A percentile compares a stretch with the other conserved stretches of the same genome.
These are phyloP conservation scores for Tricholoma flavovirens DNA, from an alignment of 768 basidiomycete genomes.

Conservation along the genomic window DNA sequence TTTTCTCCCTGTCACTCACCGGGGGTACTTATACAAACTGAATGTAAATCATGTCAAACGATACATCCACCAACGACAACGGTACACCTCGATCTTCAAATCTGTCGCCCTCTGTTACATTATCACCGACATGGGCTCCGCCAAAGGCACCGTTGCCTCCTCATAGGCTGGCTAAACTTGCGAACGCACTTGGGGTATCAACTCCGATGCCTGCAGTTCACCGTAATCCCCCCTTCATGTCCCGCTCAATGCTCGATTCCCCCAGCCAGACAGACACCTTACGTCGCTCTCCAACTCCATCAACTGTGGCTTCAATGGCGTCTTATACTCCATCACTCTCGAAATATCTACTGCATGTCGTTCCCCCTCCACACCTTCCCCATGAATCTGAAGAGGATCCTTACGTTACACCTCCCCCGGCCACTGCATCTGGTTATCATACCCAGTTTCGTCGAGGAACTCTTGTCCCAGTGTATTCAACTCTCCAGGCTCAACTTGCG, in stretches of 20 bases:
- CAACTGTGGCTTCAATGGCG: constrained; percentile 34
- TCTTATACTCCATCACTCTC: constrained; percentile 42
- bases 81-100: constrained; percentile 21
- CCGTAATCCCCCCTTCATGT: constrained; percentile 24
- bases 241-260: constrained; percentile 31
- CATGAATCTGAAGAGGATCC: constrained; percentile 50
- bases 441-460: constrained; percentile 77
- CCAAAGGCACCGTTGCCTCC: constrained; percentile 72
- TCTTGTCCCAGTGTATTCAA: constrained; percentile 82
- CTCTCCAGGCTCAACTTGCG: constrained; percentile 72
- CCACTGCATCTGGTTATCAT: constrained; percentile 68
- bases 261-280: constrained; percentile 28
- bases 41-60: constrained; percentile 20
- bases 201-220: constrained; percentile 59
- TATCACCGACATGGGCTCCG: constrained; percentile 48
- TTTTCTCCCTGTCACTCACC: background rate
- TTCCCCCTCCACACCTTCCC: constrained; percentile 70
- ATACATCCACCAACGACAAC: constrained; percentile 15
- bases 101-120: constrained; percentile 21
- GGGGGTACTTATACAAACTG: background rate
- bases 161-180: constrained; percentile 72
- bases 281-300: constrained; percentile 49
- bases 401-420: constrained; percentile 47
- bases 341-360: constrained; percentile 75
- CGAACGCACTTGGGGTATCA: constrained; percentile 79